Base-by-base conservation (phyloP, 2,329 filamentous ascomycete genomes). In the Hypoxylon sp. region DNA sequence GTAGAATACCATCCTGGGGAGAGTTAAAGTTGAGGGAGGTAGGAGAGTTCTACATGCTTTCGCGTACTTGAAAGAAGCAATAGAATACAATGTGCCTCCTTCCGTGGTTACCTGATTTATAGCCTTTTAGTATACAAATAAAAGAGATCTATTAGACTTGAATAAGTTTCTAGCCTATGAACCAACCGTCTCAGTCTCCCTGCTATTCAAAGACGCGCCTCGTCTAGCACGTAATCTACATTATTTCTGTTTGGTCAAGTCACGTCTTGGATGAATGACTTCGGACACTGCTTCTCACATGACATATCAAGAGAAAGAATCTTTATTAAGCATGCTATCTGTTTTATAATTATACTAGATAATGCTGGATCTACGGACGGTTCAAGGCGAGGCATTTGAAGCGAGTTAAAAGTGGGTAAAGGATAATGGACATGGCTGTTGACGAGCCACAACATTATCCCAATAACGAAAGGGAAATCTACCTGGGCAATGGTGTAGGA, bases 1-100 rank as follows among this genome's bases (percentile, higher is more conserved):
- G 79, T 87, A 71, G 59, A 31, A 22, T 14, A 47, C 37, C 5
- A n/a, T 35, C 29, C 63, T 44, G 42, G 26, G 17, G 5, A 33
- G 17, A 13, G 42, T 11, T n/a, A 24, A 26, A 29, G 5, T 44
- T 29, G 44, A 59, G 1, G 1, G 48, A 42, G 24, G 29, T 5
- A 26, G 54, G 24, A 42, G 57, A 65, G 46, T 58, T 57, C n/a
- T 64, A 59, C 63, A 13, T 59, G 44, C 39, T 66, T 46, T 19
- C 55, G 11, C 26, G 5, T 35, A 14, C 42, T 37, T 24, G 10
- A 33, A 22, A 29, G 52, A 29, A 10, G 4, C 13, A 31, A 24
- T 42, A 29, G 44, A 57, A 6, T 29, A 8, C 46, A 29, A 35
- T 22, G 39, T 57, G 5, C 53, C 17, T 47, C 17, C n/a, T 19